phyloP scores from a whole-genome alignment of 306 rosid genomes.

The Cicer arietinum region DNA sequence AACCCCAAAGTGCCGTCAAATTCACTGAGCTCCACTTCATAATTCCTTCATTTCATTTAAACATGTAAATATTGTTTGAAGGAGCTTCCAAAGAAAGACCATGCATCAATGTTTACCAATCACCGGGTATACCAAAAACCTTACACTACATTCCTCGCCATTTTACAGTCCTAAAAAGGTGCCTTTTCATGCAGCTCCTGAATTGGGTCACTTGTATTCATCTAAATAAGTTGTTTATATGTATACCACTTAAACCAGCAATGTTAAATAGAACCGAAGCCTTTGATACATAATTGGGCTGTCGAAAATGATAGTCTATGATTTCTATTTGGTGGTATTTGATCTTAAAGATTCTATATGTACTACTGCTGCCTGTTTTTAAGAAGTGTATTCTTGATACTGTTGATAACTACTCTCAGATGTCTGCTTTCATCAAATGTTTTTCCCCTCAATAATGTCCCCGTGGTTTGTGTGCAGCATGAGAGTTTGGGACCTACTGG shows the following conservation, averaged over 20 bases:
- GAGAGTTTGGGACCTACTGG: conserved; percentile 95
- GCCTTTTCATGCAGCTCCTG: conserved; percentile 7
- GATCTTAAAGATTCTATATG: conserved; percentile 25
- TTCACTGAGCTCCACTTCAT: conserved; percentile 4
- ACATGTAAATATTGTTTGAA: conserved; percentile 12
- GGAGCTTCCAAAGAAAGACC: not conserved
- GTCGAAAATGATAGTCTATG: not conserved
- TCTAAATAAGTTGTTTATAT: conserved; percentile 24
- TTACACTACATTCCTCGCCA: conserved; percentile 18
- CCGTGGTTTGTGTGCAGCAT: conserved; percentile 64
- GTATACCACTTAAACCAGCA: not conserved
- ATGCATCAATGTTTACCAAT: not conserved
- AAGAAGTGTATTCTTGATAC: conserved; percentile 19
- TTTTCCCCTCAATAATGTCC: conserved; percentile 36
- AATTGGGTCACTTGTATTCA: conserved; percentile 27
- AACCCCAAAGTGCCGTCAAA: conserved; percentile 7
- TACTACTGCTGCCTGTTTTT: conserved; percentile 15
- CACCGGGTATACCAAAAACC: conserved; percentile 7
- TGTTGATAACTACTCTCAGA: conserved; percentile 30
- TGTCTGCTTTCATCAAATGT: conserved; percentile 31
- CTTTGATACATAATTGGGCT: conserved; percentile 18
- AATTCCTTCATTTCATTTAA: conserved; percentile 6
- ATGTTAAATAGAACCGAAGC: conserved; percentile 31
- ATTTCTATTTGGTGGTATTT: conserved; percentile 21
- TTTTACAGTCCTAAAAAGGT: not conserved